Percentiles rank a stretch among this genome's conserved stretches.
Conservation (phyloP, 805 yeast genomes). For the Debaryomyces prosopidis region DNA sequence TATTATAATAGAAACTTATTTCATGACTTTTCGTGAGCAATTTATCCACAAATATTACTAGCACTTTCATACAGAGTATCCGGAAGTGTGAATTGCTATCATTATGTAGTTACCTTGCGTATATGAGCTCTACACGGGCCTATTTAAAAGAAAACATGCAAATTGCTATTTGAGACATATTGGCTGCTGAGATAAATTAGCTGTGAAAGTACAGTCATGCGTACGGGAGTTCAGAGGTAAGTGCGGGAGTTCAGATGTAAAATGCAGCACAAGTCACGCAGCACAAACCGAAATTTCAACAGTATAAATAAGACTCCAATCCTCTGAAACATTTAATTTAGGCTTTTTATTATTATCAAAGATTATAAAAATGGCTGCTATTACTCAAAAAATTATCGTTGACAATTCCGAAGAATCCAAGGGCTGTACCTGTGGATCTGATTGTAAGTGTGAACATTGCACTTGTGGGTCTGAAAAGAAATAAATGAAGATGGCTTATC, state of each 20-base stretch:
- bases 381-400: constrained; percentile 9
- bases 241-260: no score
- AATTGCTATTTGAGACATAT: neutral
- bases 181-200: no score
- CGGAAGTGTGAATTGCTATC: no score
- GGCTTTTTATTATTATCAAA: neutral
- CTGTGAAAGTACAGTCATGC: no score
- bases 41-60: neutral
- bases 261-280: constrained; percentile 2
- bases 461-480: constrained; percentile 12
- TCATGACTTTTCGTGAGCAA: neutral
- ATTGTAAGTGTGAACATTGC: constrained; percentile 21
- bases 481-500: neutral
- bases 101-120: no score
- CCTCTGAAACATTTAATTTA: neutral
- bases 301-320: neutral
- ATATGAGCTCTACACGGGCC: no score
- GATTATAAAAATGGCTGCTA: constrained; percentile 12
- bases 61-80: neutral
- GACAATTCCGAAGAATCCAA: constrained; percentile 4
- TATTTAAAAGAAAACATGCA: no score
- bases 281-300: neutral
- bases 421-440: constrained; percentile 22
- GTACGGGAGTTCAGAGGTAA: no score
- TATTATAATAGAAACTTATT: neutral